These are phyloP conservation scores for Fraxinus paxiana DNA, from an alignment of 305 asterid genomes.

Conservation along the genomic window DNA sequence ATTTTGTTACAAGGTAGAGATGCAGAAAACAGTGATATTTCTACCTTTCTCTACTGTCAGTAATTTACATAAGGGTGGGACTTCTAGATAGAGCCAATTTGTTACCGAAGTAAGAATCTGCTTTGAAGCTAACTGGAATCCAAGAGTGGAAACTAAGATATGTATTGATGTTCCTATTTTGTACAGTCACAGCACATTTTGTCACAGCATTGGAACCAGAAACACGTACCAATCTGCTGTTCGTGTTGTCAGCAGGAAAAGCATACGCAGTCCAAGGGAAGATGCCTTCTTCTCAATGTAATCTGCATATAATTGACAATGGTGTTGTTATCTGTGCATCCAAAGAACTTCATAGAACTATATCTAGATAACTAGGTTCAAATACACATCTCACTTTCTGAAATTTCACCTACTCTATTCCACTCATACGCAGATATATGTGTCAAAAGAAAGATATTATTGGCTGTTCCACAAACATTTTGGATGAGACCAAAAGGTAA, in stretches of 20 bases:
- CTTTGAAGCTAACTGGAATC: not conserved
- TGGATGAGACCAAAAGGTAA: not conserved
- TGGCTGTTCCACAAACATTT: not conserved
- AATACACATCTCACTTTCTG: not conserved
- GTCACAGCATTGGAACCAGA: not conserved
- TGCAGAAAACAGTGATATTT: not conserved
- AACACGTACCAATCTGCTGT: conserved; percentile 83
- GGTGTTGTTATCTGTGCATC: not conserved
- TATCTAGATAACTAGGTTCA: not conserved
- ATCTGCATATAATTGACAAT: conserved; percentile 42
- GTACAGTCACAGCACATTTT: too few species aligned
- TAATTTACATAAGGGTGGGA: not conserved
- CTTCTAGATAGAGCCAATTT: not conserved
- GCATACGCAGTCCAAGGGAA: conserved; percentile 60
- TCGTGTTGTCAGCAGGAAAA: conserved; percentile 84
- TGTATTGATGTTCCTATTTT: too few species aligned
- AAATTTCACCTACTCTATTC: not conserved
- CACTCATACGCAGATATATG: conserved; percentile 4
- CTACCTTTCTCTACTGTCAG: not conserved
- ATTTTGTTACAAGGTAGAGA: not conserved
- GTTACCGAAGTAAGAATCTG: not conserved
- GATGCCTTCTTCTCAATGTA: conserved; percentile 89
- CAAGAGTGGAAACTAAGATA: not conserved
- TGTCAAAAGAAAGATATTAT: not conserved
- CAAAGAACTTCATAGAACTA: not conserved